Base-by-base conservation (phyloP, 352 stramenopile species). In the Phytophthora cryptogea region DNA sequence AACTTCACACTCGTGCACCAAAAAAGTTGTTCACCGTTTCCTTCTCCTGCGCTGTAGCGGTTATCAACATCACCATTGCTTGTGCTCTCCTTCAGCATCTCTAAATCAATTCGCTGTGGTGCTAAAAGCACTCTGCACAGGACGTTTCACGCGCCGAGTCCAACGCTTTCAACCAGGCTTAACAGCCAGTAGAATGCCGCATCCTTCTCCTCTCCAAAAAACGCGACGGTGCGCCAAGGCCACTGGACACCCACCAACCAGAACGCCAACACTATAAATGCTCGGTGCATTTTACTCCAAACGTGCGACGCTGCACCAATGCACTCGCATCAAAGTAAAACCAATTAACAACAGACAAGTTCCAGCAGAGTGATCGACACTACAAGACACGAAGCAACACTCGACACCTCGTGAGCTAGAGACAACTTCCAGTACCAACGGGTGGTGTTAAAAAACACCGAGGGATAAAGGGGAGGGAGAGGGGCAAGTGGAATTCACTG, bases 391-490 rank as follows among this genome's bases (percentile, higher is more conserved):
- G 20, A 23, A 23, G 20, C 20, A 23, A 23, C 20, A 23, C 20
- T 23, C 20, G 20, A 23, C 16, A 26, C 17, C 28, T 45, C 1
- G 28, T 42, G 20, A 52, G 3, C 23, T 49, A 40, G 42, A 48
- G 8, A 35, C 54, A 61, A 76, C 68, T 84, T 78, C 74, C 73
- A 7, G 47, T 51, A 33, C 27, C 59, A 69, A 70, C 65, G 77
- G 84, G 84, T 94, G 84, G 84, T 94, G 82, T 94, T 94, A 76
- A 92, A 74, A 91, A 94, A 94, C 84, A 94, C 84, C 84, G 82
- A 94, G 75, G 54, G 49, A 74, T 69, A 66, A 17, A 43, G 32
- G 54, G 44, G 54, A 44, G 39, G 52, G 46, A 11, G 42, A 17
- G 26, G n/a, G 35, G 17, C 20, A 39, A 28, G 36, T 41, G 35